Evolutionary conservation across 805 yeast species (phyloP), one percentile per base, ranked within the genome.

Genomic region (Barnettozyma californica): DNA sequence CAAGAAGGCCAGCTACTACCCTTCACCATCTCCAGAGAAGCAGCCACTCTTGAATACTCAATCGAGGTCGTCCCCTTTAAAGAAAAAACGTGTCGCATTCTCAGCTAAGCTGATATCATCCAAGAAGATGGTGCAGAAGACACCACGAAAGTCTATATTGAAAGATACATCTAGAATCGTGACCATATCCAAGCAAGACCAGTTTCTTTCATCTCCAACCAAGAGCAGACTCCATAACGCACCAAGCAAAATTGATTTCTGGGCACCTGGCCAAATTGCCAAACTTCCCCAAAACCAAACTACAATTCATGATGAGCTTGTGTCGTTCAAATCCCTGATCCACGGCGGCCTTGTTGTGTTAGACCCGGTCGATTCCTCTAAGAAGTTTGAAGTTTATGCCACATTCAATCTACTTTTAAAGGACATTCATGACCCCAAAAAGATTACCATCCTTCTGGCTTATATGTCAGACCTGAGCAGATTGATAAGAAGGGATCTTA

Each of bases 251-350:
- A 18, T 33, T 4, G 60, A 56, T 6, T 61, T 54, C 37, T 61
- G 65, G 65, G 34, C 55, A 11, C 56, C 57, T 3, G 65, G 65
- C 9, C 54, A 56, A 21, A 60, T 61, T 21, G 60, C 59, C 5
- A 43, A 48, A n/a, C 16, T 54, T 2, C 47, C 51, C 14, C 25
- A 34, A 25, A 13, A 45, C 44, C 7, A 37, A 14, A n/a, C 31
- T 9, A 23, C 26, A 3, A 4, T 25, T 1, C 45, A 46, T 1
- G 51, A 48, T 20, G 58, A 56, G 18, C n/a, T 55, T 9, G 20
- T 27, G 1, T 35, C 47, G 3, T 61, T 61, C 42, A 53, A 40
- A 31, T 43, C 46, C 2, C 35, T 61, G 20, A 10, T 61, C 10
- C 21, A 43, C 4, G 65, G 65, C 37, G 65, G 64, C 1, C 5